Evolutionary conservation across 2,329 filamentous ascomycete species (phyloP), one percentile per base, ranked within the genome.

Genomic region (Sodiomyces alkalinus): DNA sequence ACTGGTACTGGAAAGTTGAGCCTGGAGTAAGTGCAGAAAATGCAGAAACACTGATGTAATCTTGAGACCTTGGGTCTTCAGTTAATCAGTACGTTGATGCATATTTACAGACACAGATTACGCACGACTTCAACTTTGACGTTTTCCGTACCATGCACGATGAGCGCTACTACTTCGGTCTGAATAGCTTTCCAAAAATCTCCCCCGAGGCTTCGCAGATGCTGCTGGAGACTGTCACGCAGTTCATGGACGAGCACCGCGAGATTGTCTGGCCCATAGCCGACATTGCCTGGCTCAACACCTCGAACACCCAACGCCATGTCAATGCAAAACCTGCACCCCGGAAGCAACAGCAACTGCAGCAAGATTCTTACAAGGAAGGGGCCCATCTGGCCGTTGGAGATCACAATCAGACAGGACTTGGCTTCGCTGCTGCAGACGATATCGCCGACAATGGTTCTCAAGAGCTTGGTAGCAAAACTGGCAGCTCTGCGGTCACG

Each of bases 71-170:
- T n/a, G n/a, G n/a, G n/a, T n/a, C n/a, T n/a, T n/a, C n/a, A n/a
- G n/a, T n/a, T n/a, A n/a, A n/a, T n/a, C n/a, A n/a, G n/a, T n/a
- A n/a, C 7, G 19, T 8, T 11, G 17, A 37, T 38, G 21, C 18
- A 12, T 21, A 24, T 35, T 44, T 22, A 42, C 39, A 39, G 23
- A 42, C 29, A 11, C 25, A 6, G 15, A 19, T n/a, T 38, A 60
- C 56, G 32, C 67, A 65, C 34, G 51, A 67, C 35, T 68, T 92
- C 36, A 73, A 83, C 46, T 90, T 92, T 45, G 83, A 92, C 44
- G 71, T 90, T 17, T 92, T 92, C 57, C 70, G 74, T 26, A 86
- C 76, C 58, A 87, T 92, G 80, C 64, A 73, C 37, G 81, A 92
- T 44, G 72, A 81, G 48, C 75, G 83, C 46, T 79, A 87, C 47